Base-by-base conservation (phyloP, 768 basidiomycete genomes). In the Mycena amicta region DNA sequence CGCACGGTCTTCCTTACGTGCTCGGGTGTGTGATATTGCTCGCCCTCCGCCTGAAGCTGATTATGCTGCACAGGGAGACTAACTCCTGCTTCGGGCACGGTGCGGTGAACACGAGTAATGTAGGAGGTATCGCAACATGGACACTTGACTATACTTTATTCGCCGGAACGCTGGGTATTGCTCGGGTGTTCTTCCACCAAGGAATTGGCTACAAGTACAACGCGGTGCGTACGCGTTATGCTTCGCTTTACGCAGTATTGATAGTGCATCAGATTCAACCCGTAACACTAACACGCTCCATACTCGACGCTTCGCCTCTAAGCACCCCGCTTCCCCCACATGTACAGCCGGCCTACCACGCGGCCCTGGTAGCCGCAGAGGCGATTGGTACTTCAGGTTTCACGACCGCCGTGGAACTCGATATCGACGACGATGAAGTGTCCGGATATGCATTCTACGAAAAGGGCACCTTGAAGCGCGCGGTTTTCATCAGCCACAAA, bases 361-460 rank as follows among this genome's bases (percentile, higher is more conserved):
- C 73, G 0, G 77, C 72, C 2, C 70, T 82, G 57, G 67, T 80
- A 27, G 70, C 74, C 47, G 72, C 74, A 23, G 75, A 75, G 60
- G 56, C 56, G 69, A 73, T 80, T 33, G 77, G 80, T 18, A 33
- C 52, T 22, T 60, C 56, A 16, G 70, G 67, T 28, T 68, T 70
- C 5, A 66, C 73, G 8, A 65, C 68, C 47, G 62, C 74, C 43
- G 67, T 72, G 30, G 78, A 83, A 64, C 67, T 82, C 27, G 39
- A 55, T 13, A 61, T 79, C 16, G 47, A 71, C 57, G 68, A 74
- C 54, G 45, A 69, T 15, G 66, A 71, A 50, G 65, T 80, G 18
- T 73, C 77, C 12, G 80, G 78, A 28, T 81, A 83, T 57, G 79
- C 77, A 27, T 70, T 77, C 41, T 81, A 72, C 62, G 77, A 77